phyloP scores from a whole-genome alignment of 306 rosid genomes.

The Benincasa hispida region DNA sequence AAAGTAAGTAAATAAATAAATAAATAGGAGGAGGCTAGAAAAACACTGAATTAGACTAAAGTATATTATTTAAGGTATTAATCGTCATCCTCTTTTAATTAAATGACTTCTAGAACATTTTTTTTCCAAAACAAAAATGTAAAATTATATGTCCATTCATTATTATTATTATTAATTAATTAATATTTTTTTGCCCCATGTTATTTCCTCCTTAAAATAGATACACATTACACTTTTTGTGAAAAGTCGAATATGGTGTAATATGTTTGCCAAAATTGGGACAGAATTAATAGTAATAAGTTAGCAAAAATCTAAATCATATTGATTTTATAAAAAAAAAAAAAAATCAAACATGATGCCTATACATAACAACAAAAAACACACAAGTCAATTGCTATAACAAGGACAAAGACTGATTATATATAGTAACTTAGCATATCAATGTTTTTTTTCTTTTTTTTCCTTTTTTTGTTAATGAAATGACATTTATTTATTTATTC shows the following conservation, averaged over 20 bases:
- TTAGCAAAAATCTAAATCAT: background rate
- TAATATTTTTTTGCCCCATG: background rate
- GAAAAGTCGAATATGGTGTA: background rate
- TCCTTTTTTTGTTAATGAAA: background rate
- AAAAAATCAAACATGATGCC: background rate
- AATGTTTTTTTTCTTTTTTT: background rate
- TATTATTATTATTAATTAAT: background rate
- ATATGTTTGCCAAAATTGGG: background rate
- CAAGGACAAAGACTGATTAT: background rate
- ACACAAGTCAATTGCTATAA: background rate
- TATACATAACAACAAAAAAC: background rate
- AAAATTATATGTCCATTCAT: background rate
- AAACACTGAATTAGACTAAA: no score
- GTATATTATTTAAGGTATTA: no score
- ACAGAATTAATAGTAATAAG: background rate
- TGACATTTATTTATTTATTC: background rate
- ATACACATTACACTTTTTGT: background rate
- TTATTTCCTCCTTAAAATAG: background rate
- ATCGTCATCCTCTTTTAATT: no score
- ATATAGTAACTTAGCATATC: background rate
- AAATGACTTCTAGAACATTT: no score
- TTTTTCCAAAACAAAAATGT: no score
- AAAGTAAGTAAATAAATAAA: no score
- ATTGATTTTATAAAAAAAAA: background rate
- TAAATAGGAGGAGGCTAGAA: no score